phyloP scores from a whole-genome alignment of 2,329 filamentous ascomycete genomes.

The Pseudocercospora fuligena region DNA sequence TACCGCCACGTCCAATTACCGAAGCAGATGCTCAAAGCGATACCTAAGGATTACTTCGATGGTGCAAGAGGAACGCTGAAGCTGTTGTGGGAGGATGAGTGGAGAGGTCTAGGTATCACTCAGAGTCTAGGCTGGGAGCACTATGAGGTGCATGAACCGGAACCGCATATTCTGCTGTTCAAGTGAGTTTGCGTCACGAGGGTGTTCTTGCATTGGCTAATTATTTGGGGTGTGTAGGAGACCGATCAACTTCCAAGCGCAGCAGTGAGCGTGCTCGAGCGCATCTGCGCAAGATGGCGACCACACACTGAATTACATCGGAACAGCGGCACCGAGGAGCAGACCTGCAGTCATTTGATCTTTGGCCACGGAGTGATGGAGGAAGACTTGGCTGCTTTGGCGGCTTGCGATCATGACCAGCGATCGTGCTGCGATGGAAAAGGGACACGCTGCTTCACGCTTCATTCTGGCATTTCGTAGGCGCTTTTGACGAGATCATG shows the following conservation, averaged over 20 bases:
- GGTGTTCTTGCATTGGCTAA: neutral
- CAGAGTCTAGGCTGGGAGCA: slow-evolving; percentile 99
- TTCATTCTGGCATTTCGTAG: neutral
- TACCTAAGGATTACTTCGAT: slow-evolving; percentile 94
- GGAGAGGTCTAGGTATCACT: slow-evolving; percentile 95
- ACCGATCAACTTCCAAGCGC: slow-evolving; percentile 8
- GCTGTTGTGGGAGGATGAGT: slow-evolving; percentile 97
- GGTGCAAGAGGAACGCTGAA: slow-evolving; percentile 88
- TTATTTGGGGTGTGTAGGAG: neutral
- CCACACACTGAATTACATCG: neutral
- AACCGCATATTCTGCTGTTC: slow-evolving; percentile 97
- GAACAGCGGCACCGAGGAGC: no score
- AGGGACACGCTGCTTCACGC: neutral
- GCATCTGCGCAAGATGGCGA: neutral
- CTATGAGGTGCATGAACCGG: slow-evolving; percentile 98
- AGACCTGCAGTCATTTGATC: neutral
- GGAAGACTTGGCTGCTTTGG: neutral
- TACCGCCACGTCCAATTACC: slow-evolving; percentile 98
- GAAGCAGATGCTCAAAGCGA: slow-evolving; percentile 97
- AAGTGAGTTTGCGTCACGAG: slow-evolving; percentile 68
- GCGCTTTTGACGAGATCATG: slow-evolving; percentile 8
- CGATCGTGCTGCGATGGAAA: neutral
- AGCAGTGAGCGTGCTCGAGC: neutral
- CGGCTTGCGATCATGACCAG: neutral
- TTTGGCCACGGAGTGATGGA: neutral